Conservation (phyloP, 2,329 filamentous ascomycete genomes). For the Epichloe coenophiala region DNA sequence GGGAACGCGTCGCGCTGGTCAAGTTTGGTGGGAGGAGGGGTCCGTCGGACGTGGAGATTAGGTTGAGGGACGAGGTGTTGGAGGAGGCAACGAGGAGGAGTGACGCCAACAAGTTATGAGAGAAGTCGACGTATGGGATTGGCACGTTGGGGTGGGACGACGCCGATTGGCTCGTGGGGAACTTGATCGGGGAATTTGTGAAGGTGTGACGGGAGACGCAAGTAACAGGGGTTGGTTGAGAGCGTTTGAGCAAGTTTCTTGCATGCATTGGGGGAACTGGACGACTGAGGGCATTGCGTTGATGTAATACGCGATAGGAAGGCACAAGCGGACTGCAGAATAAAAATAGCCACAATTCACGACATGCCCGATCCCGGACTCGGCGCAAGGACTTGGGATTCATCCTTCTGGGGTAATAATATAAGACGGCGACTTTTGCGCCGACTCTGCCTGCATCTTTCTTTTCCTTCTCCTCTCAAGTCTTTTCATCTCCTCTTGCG, state of each 20-base stretch:
- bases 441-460: too few species aligned
- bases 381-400: too few species aligned
- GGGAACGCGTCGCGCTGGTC: slow-evolving; percentile 44
- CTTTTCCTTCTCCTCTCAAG: too few species aligned
- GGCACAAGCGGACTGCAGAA: too few species aligned
- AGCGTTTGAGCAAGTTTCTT: slow-evolving; percentile 29
- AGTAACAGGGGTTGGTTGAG: slow-evolving; percentile 12
- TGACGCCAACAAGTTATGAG: not conserved
- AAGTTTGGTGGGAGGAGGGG: slow-evolving; percentile 33
- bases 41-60: slow-evolving; percentile 39
- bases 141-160: not conserved
- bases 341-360: too few species aligned
- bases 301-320: too few species aligned
- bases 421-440: too few species aligned
- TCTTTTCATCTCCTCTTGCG: too few species aligned
- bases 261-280: too few species aligned
- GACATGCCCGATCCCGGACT: too few species aligned
- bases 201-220: too few species aligned
- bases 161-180: not conserved
- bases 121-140: not conserved
- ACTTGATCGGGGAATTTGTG: not conserved
- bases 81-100: slow-evolving; percentile 13
- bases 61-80: slow-evolving; percentile 34
- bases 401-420: too few species aligned
- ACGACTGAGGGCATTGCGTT: not conserved